phyloP scores from a whole-genome alignment of 495 filamentous ascomycete species.

The Emericellopsis terricola region DNA sequence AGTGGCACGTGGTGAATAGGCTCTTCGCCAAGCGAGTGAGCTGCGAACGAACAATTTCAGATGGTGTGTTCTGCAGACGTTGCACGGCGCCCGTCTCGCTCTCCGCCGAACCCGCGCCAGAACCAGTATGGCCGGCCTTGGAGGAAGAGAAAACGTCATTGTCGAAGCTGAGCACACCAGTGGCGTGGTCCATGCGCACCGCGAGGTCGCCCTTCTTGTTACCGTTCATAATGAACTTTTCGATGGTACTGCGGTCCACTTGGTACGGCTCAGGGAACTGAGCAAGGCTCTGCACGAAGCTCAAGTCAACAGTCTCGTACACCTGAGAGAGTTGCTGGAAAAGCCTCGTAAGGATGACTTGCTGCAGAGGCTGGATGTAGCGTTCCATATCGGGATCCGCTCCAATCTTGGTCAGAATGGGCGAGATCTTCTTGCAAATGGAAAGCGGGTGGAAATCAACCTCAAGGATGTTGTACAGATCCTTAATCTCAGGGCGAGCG shows the following conservation, averaged over 20 bases:
- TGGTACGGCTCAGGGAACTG: slow-evolving; percentile 96
- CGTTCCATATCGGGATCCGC: slow-evolving; percentile 91
- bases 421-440: slow-evolving; percentile 98
- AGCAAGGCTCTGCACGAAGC: slow-evolving; percentile 83
- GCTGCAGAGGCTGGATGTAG: slow-evolving; percentile 85
- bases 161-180: slow-evolving; percentile 89
- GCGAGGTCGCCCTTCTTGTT: slow-evolving; percentile 98
- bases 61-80: slow-evolving; percentile 89
- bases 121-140: slow-evolving; percentile 78
- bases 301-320: slow-evolving; percentile 92
- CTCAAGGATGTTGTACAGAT: slow-evolving; percentile 95
- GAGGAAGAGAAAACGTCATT: slow-evolving; percentile 95
- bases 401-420: slow-evolving; percentile 86
- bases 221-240: slow-evolving; percentile 99
- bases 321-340: slow-evolving; percentile 99
- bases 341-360: slow-evolving; percentile 92
- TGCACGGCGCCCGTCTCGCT: slow-evolving; percentile 72
- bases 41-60: slow-evolving; percentile 93
- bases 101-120: slow-evolving; percentile 76
- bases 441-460: slow-evolving; percentile 97
- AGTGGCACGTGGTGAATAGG: slow-evolving; percentile 81
- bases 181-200: slow-evolving; percentile 89
- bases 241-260: slow-evolving; percentile 76
- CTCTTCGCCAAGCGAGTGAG: slow-evolving; percentile 80
- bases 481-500: slow-evolving; percentile 80